Base-by-base conservation (phyloP, 768 basidiomycete species). In the Phanerochaete carnosa region DNA sequence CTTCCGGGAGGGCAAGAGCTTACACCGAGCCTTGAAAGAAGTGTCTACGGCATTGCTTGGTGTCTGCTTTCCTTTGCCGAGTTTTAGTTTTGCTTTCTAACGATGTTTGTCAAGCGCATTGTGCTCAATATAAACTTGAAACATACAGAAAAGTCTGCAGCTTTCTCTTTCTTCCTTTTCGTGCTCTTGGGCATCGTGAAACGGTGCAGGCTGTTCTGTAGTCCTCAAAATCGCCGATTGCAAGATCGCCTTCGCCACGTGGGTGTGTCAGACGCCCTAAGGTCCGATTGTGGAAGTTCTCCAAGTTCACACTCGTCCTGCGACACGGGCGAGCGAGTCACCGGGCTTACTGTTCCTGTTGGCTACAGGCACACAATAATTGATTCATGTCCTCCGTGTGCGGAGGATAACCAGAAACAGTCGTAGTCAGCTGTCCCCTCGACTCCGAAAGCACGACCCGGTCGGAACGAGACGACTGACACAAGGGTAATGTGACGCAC, bases 61-160 rank as follows among this genome's bases (percentile, higher is more conserved):
- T 11, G 78, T 71, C 67, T 89, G 84, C 73, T 95, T 98, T 46
- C 92, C 94, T 72, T 96, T 99, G 35, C 96, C 96, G 53, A 99
- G 90, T 74, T 97, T 99, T 37, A 97, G 81, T 73, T 92, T 98
- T 26, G 93, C 87, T 93, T 95, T 98, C 94, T 98, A 73, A 8
- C 37, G 61, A 28, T 23, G 30, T 11, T 30, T 2, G 32, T 28
- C 9, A 51, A 19, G 19, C 4, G 29, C 25, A 23, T 28, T 13
- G 3, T 37, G 3, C 26, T 59, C 13, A 39, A 55, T 46, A 11
- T 45, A 53, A 33, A 25, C 6, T 13, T 33, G 16, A 49, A 22
- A 70, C 77, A 60, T 71, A 92, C 94, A 28, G 86, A 81, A 66
- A 98, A 97, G 72, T 98, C 95, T 49, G 89, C 89, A 1, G 83